A percentile compares a stretch with the other conserved stretches of the same genome.
Evolutionary conservation across 192 early-diverging fungal genomes (phyloP).

Genomic region (Linderina pennispora): DNA sequence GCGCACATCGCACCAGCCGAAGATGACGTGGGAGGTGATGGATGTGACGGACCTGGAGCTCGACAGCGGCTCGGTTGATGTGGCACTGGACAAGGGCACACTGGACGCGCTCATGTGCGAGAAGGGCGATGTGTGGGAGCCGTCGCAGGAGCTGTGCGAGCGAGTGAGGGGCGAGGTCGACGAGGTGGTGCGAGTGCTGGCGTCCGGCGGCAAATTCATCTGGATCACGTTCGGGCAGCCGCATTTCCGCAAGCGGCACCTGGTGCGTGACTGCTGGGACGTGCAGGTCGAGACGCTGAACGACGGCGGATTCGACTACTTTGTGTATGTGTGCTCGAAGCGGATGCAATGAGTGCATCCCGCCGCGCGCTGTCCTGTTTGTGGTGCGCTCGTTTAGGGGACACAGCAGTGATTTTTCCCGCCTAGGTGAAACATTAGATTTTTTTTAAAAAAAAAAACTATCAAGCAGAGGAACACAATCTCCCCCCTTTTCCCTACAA

Average conservation of each 20-base stretch:
- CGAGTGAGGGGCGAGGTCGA: slow-evolving; percentile 65
- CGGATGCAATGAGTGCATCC: too few relatives aligned
- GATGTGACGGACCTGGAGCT: slow-evolving; percentile 71
- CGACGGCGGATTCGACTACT: slow-evolving; percentile 71
- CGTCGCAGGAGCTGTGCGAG: slow-evolving; percentile 59
- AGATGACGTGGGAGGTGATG: slow-evolving; percentile 58
- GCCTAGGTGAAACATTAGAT: background rate
- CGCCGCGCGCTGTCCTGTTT: too few relatives aligned
- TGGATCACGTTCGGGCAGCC: slow-evolving; percentile 92
- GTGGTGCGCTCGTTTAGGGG: too few relatives aligned
- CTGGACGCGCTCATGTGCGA: slow-evolving; percentile 88
- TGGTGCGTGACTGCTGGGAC: slow-evolving; percentile 61
- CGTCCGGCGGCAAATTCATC: slow-evolving; percentile 69
- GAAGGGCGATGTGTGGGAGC: slow-evolving; percentile 84
- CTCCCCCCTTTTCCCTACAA: background rate
- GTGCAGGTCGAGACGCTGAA: slow-evolving; percentile 64
- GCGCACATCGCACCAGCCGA: slow-evolving; percentile 19
- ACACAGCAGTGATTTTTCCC: too few relatives aligned
- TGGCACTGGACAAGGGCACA: slow-evolving; percentile 85
- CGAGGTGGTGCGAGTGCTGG: slow-evolving; percentile 72
- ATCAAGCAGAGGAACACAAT: background rate
- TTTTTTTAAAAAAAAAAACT: background rate
- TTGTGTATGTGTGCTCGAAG: slow-evolving; percentile 64
- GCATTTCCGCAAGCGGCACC: slow-evolving; percentile 74
- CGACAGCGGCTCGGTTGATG: slow-evolving; percentile 56